phyloP scores from a whole-genome alignment of 805 yeast species.

The Barnettozyma vustinii region DNA sequence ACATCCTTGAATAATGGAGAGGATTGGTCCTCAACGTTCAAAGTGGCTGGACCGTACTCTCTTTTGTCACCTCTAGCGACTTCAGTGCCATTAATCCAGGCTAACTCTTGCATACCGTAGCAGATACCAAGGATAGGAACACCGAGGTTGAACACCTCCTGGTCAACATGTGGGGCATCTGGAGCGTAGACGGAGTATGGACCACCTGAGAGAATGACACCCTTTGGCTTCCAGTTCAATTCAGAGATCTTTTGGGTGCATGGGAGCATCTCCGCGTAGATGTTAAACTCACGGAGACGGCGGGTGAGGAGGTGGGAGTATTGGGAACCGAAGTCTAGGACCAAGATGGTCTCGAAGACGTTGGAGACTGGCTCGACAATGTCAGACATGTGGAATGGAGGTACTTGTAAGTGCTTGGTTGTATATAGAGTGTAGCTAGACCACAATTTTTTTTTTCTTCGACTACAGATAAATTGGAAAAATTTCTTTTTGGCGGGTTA shows the following conservation, averaged over 20 bases:
- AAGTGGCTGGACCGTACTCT: slow-evolving; percentile 95
- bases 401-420: neutral
- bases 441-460: neutral
- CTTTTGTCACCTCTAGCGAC: slow-evolving; percentile 96
- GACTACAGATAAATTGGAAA: neutral
- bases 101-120: slow-evolving; percentile 98
- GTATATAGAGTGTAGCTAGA: neutral
- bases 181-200: slow-evolving; percentile 96
- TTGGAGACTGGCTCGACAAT: slow-evolving; percentile 58
- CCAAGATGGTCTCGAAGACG: slow-evolving; percentile 94
- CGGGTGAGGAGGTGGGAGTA: slow-evolving; percentile 95
- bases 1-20: slow-evolving; percentile 81
- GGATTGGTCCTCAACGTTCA: slow-evolving; percentile 61
- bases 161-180: slow-evolving; percentile 97
- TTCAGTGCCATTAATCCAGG: slow-evolving; percentile 90
- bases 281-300: slow-evolving; percentile 95
- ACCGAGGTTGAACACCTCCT: slow-evolving; percentile 78
- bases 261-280: slow-evolving; percentile 98
- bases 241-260: slow-evolving; percentile 96
- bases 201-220: slow-evolving; percentile 93
- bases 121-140: slow-evolving; percentile 98
- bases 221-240: slow-evolving; percentile 90
- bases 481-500: neutral
- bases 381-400: slow-evolving; percentile 16
- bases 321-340: slow-evolving; percentile 97